Evolutionary conservation across 768 basidiomycete species (phyloP), one percentile per base, ranked within the genome.

Genomic region (Lactifluus pinguis): DNA sequence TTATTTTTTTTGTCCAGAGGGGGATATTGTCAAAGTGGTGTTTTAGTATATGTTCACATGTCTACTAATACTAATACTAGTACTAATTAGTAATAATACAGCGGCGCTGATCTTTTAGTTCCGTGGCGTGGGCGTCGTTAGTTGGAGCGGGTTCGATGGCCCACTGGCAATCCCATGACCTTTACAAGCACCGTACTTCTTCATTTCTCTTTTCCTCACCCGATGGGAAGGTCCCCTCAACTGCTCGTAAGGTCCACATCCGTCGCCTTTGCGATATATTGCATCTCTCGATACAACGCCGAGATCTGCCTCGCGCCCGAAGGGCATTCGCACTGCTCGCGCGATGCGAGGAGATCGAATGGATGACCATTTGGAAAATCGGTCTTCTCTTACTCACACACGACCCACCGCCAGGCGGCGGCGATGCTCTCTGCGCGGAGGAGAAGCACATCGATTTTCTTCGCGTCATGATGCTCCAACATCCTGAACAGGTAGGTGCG

Each of bases 321-420:
- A 77, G 80, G 61, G 85, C 85, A 7, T 93, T 90, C 87, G 74
- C 80, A 25, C 84, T 92, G 41, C 80, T 93, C 21, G 76, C 80
- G 11, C 81, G 84, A 57, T 93, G 91, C 71, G 85, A 84, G 67
- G 91, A 92, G 75, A 72, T 91, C 2, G 73, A 84, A 63, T 92
- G 89, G 89, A 83, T 75, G 69, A 67, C 74, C 10, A 77, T 88
- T 71, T 92, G 91, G 89, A 79, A 75, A 57, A 82, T 79, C 10
- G 83, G 83, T n/a, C 70, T 89, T 50, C 73, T 78, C 57, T 71
- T 91, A 51, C 73, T 89, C 17, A 11, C 56, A 29, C 74, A 75
- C 53, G 70, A 65, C 36, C 34, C 51, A 48, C 38, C 39, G 9
- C 34, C 52, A 50, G 49, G 25, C 29, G 29, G 32, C 34, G 29